phyloP scores from a whole-genome alignment of 2,329 filamentous ascomycete species.

The Fusarium albosuccineum region DNA sequence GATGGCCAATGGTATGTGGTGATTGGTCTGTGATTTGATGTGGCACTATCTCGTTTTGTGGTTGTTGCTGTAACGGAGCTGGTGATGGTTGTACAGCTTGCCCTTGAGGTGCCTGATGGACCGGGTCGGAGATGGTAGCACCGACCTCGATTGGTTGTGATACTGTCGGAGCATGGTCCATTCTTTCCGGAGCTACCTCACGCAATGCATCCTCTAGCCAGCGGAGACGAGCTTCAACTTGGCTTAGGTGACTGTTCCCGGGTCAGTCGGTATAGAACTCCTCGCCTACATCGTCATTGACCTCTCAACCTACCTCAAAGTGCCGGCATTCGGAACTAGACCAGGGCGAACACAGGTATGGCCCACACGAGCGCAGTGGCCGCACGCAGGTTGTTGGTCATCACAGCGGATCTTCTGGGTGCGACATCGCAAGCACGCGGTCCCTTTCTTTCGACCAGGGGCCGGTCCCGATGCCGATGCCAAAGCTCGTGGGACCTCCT shows the following conservation, averaged over 20 bases:
- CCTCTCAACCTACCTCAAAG: constrained; percentile 13
- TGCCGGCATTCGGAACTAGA: constrained; percentile 3
- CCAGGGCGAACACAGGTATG: constrained; percentile 46
- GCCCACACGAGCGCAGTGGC: constrained; percentile 47
- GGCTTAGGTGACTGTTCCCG: constrained; percentile 15
- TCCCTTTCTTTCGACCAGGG: constrained; percentile 46
- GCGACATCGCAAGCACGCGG: constrained; percentile 50
- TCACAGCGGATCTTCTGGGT: constrained; percentile 52
- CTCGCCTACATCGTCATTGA: not conserved
- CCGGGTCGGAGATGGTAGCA: not conserved
- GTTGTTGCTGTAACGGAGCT: not conserved
- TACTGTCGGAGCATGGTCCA: constrained; percentile 19
- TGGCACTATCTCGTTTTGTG: not conserved
- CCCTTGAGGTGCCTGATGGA: constrained; percentile 3
- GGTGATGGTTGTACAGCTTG: constrained; percentile 5
- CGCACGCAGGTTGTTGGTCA: constrained; percentile 45
- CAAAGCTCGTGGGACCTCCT: not conserved
- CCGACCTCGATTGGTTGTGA: constrained; percentile 1
- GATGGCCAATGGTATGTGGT: not conserved
- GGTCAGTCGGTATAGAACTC: not conserved
- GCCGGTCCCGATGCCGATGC: constrained; percentile 9
- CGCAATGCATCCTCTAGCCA: constrained; percentile 22
- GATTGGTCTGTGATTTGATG: not conserved
- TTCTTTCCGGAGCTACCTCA: constrained; percentile 20
- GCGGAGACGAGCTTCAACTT: constrained; percentile 21